These are phyloP conservation scores for Aspergillus unguis DNA, from an alignment of 2,329 filamentous ascomycete genomes.

Conservation along the genomic window DNA sequence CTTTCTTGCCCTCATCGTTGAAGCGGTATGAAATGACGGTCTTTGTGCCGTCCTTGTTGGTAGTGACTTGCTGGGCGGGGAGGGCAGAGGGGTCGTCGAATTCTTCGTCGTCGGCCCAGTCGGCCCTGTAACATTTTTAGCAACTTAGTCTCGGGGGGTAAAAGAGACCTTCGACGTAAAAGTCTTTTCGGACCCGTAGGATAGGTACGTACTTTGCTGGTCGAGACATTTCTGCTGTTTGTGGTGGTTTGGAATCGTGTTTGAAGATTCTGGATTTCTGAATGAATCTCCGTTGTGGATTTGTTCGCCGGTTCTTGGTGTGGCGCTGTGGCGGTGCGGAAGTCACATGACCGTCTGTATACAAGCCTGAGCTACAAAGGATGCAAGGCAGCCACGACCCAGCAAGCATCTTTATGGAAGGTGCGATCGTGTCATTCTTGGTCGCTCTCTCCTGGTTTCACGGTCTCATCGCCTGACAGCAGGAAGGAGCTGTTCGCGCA, in stretches of 20 bases:
- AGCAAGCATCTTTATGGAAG: too few relatives aligned
- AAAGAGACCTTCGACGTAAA: too few relatives aligned
- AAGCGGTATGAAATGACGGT: conserved; percentile 86
- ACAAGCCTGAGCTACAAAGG: background rate
- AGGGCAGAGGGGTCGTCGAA: conserved; percentile 84
- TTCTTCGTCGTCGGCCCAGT: conserved; percentile 91
- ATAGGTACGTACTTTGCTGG: conserved; percentile 42
- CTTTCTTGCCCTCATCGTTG: conserved; percentile 91
- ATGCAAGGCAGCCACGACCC: too few relatives aligned
- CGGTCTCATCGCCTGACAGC: too few relatives aligned
- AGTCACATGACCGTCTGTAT: conserved; percentile 20
- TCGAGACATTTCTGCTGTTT: conserved; percentile 42
- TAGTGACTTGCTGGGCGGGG: conserved; percentile 80
- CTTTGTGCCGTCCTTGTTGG: conserved; percentile 98
- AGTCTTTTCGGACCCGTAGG: conserved; percentile 56
- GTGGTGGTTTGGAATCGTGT: conserved; percentile 22
- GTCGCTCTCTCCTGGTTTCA: too few relatives aligned
- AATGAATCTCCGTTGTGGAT: conserved; percentile 42
- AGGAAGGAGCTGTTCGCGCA: too few relatives aligned
- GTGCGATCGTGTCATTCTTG: too few relatives aligned
- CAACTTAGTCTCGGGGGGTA: background rate
- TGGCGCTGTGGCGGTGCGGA: conserved; percentile 34
- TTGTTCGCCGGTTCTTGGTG: conserved; percentile 34
- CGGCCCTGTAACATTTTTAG: conserved; percentile 50
- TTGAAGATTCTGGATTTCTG: conserved; percentile 41